Conservation (phyloP, 2,329 filamentous ascomycete species). For the Trichoderma atrobrunneum region DNA sequence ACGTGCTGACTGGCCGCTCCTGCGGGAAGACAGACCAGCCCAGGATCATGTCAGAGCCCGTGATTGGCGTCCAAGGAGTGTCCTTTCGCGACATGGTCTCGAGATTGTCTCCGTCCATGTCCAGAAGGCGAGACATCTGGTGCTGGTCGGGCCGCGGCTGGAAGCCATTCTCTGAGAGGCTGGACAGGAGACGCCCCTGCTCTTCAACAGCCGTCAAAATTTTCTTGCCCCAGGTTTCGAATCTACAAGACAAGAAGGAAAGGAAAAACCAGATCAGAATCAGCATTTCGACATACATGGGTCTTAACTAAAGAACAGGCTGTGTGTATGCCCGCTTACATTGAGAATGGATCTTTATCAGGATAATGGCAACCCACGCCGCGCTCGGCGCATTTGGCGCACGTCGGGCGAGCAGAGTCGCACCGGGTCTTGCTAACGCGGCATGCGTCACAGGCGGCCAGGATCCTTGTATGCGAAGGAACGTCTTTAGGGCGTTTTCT, state of each 20-base stretch:
- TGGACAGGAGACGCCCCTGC: background rate
- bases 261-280: background rate
- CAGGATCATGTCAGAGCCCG: conserved; percentile 2
- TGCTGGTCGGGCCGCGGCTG: background rate
- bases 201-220: background rate
- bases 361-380: background rate
- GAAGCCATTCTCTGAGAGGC: background rate
- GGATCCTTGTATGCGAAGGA: background rate
- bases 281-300: background rate
- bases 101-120: background rate
- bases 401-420: conserved; percentile 2
- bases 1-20: background rate
- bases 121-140: background rate
- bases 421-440: conserved; percentile 6
- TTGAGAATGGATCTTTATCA: conserved; percentile 8
- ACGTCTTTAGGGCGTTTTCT: background rate
- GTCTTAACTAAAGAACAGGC: background rate
- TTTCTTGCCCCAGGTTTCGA: conserved; percentile 13
- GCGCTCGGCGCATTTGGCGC: conserved; percentile 2
- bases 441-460: conserved; percentile 2
- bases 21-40: conserved; percentile 3
- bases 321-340: background rate
- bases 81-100: conserved; percentile 5
- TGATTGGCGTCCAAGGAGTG: conserved; percentile 1
- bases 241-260: background rate